Percentiles rank a stretch among this genome's conserved stretches.
Conservation (phyloP, 2,329 filamentous ascomycete species). For the Sarocladium brachiariae region DNA sequence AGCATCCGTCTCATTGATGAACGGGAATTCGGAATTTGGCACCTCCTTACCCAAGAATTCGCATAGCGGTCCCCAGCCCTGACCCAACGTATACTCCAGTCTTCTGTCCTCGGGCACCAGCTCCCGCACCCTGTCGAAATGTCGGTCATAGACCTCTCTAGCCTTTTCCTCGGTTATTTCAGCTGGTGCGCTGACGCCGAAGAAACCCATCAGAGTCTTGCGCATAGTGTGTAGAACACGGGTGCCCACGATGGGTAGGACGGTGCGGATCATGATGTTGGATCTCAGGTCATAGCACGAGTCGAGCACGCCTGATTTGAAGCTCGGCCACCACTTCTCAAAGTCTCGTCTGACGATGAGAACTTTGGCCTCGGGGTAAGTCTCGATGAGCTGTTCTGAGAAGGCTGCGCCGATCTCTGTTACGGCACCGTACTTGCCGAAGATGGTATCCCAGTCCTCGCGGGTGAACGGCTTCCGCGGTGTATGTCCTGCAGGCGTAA, state of each 20-base stretch:
- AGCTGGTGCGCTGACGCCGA: slow-evolving; percentile 15
- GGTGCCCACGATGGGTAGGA: slow-evolving; percentile 26
- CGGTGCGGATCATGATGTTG: slow-evolving; percentile 13
- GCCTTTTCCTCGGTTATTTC: slow-evolving; percentile 19
- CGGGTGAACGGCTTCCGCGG: slow-evolving; percentile 3
- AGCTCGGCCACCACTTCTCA: slow-evolving; percentile 15
- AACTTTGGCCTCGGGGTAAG: slow-evolving; percentile 16
- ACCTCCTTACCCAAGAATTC: slow-evolving; percentile 26
- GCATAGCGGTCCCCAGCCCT: slow-evolving; percentile 31
- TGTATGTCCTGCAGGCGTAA: background rate
- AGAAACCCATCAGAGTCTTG: slow-evolving; percentile 23
- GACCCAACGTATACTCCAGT: slow-evolving; percentile 23
- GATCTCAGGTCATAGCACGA: slow-evolving; percentile 16
- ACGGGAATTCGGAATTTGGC: slow-evolving; percentile 24
- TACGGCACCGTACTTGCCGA: slow-evolving; percentile 12
- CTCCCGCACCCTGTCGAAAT: slow-evolving; percentile 21
- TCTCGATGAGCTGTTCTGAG: slow-evolving; percentile 13
- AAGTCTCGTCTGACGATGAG: slow-evolving; percentile 16
- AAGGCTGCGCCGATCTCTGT: slow-evolving; percentile 15
- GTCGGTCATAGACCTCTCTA: slow-evolving; percentile 20
- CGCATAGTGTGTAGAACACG: slow-evolving; percentile 18
- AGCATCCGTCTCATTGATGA: slow-evolving; percentile 17
- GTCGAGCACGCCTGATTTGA: slow-evolving; percentile 13
- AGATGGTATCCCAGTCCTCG: slow-evolving; percentile 10
- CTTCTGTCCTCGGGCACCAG: slow-evolving; percentile 18